A percentile compares a stretch with the other conserved stretches of the same genome.
These are phyloP conservation scores for Curvularia sp. DNA, from an alignment of 2,329 filamentous ascomycete species.

Conservation along the genomic window DNA sequence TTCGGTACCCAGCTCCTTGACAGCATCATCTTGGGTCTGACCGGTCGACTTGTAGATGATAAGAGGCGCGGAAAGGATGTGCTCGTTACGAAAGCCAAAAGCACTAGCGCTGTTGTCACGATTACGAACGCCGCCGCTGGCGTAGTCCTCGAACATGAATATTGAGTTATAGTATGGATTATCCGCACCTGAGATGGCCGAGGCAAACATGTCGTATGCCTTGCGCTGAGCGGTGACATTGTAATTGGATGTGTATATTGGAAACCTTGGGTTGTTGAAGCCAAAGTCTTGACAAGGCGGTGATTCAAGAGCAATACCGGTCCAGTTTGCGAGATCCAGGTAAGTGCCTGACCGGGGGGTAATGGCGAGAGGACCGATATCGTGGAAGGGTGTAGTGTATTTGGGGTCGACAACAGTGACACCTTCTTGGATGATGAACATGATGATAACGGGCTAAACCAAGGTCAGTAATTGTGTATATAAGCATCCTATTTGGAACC, in stretches of 20 bases:
- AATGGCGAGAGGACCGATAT: constrained; percentile 23
- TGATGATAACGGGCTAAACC: constrained; percentile 16
- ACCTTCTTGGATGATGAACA: constrained; percentile 39
- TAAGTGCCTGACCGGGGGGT: constrained; percentile 30
- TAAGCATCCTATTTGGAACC: not conserved
- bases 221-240: constrained; percentile 48
- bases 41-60: constrained; percentile 29
- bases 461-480: not conserved
- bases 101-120: constrained; percentile 1
- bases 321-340: constrained; percentile 33
- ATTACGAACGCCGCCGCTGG: constrained; percentile 53
- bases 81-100: constrained; percentile 52
- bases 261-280: constrained; percentile 36
- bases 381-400: constrained; percentile 34
- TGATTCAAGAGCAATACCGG: constrained; percentile 31
- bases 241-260: constrained; percentile 37
- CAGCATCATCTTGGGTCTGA: constrained; percentile 17
- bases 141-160: constrained; percentile 66
- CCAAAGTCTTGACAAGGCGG: constrained; percentile 39
- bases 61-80: constrained; percentile 29
- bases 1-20: constrained; percentile 24
- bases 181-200: constrained; percentile 40
- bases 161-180: constrained; percentile 48
- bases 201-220: constrained; percentile 51
- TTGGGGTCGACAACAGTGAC: constrained; percentile 25